Conservation (phyloP, 345 rosid genomes). For the Adansonia digitata region DNA sequence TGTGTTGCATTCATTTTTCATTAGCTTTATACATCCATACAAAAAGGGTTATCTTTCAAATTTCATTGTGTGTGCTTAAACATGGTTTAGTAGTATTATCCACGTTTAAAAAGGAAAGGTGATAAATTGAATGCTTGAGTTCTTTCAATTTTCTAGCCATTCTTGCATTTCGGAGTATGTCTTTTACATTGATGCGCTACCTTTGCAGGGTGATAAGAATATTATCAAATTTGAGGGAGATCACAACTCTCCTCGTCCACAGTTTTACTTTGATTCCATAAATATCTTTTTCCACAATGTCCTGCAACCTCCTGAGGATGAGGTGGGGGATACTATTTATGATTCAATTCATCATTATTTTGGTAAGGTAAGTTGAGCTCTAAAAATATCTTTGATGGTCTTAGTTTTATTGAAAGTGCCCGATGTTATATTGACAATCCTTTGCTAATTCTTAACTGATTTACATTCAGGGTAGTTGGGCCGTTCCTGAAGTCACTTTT, state of each 20-base stretch:
- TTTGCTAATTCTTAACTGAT: constrained; percentile 28
- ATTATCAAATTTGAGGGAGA: constrained; percentile 97
- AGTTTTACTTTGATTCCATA: constrained; percentile 87
- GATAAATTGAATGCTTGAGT: background rate
- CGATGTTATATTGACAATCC: constrained; percentile 15
- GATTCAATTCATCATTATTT: constrained; percentile 62
- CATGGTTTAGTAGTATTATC: background rate
- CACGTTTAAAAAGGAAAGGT: background rate
- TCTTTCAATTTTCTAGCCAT: background rate
- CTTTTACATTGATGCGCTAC: constrained; percentile 16
- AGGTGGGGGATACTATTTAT: constrained; percentile 48
- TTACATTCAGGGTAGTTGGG: constrained; percentile 63
- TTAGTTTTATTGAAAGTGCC: constrained; percentile 17
- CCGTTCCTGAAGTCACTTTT: constrained; percentile 38
- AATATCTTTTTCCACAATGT: constrained; percentile 96
- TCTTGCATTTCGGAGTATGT: constrained; percentile 5
- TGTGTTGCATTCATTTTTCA: no score
- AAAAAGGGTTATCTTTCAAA: background rate
- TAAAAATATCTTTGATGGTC: constrained; percentile 7
- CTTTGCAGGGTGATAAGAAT: constrained; percentile 92
- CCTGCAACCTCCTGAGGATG: constrained; percentile 86
- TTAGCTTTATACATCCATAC: background rate
- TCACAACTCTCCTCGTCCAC: constrained; percentile 97
- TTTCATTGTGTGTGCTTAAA: background rate
- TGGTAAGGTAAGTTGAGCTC: constrained; percentile 65